Evolutionary conservation across 2,329 filamentous ascomycete genomes (phyloP).

Genomic region (Rutstroemia sp.): DNA sequence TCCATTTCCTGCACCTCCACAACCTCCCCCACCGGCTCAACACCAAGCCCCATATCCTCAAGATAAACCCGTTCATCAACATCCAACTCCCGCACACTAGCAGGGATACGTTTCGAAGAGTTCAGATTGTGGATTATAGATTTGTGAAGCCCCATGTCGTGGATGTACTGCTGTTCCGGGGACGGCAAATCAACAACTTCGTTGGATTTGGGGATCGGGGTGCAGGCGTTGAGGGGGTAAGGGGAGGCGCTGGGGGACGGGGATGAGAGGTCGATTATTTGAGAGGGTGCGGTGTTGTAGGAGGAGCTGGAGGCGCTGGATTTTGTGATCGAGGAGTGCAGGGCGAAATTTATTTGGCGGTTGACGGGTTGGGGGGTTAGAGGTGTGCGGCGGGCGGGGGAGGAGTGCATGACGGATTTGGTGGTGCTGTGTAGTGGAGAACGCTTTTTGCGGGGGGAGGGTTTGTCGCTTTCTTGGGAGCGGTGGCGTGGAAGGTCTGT

Average conservation of each 20-base stretch:
- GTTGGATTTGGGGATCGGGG: background rate
- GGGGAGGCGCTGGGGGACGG: background rate
- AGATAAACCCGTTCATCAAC: background rate
- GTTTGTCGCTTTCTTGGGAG: no score
- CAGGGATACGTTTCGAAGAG: background rate
- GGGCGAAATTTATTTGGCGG: background rate
- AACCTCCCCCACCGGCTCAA: background rate
- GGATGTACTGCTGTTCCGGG: background rate
- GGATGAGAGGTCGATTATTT: constrained; percentile 6
- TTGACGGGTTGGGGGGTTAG: constrained; percentile 1
- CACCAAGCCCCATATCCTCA: background rate
- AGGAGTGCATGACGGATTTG: background rate
- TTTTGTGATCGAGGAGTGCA: background rate
- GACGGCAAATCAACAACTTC: background rate
- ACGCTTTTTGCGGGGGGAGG: background rate
- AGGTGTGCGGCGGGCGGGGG: background rate
- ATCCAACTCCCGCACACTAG: background rate
- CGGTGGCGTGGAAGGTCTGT: no score
- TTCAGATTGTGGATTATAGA: background rate
- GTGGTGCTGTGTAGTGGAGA: background rate
- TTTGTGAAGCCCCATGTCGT: background rate
- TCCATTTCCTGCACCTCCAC: background rate
- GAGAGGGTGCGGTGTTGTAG: constrained; percentile 4
- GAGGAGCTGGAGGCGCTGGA: constrained; percentile 1
- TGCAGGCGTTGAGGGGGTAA: background rate